Conservation (phyloP, 2,329 filamentous ascomycete genomes). For the Microdochium trichocladiopsis region DNA sequence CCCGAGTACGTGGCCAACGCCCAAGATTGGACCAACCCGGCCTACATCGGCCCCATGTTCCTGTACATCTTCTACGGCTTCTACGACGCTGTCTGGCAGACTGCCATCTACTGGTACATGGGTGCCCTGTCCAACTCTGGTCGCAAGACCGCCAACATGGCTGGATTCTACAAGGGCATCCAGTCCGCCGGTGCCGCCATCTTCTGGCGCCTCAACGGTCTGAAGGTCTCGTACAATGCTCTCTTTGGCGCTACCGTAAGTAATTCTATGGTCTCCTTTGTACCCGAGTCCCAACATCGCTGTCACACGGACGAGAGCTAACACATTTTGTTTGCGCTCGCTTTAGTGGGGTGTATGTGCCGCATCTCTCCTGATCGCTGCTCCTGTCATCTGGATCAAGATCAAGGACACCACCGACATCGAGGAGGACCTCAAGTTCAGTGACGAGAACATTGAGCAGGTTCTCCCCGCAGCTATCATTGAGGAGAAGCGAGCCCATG, state of each 20-base stretch:
- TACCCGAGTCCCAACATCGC: not conserved
- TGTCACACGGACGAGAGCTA: not conserved
- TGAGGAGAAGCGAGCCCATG: constrained; percentile 13
- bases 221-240: constrained; percentile 56
- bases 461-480: constrained; percentile 35
- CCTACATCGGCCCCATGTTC: constrained; percentile 66
- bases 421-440: constrained; percentile 78
- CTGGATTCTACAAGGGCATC: constrained; percentile 81
- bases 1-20: constrained; percentile 8
- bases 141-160: constrained; percentile 85
- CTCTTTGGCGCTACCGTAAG: constrained; percentile 57
- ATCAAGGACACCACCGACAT: constrained; percentile 76
- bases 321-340: constrained; percentile 1
- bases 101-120: constrained; percentile 92
- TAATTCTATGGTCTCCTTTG: constrained; percentile 3
- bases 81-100: constrained; percentile 80
- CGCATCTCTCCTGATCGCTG: constrained; percentile 67
- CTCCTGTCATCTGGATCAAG: constrained; percentile 71
- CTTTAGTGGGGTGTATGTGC: constrained; percentile 68
- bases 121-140: constrained; percentile 88
- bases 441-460: constrained; percentile 73
- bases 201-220: constrained; percentile 62
- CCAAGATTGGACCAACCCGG: constrained; percentile 50
- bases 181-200: constrained; percentile 82
- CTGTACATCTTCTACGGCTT: constrained; percentile 49